Percentiles rank a stretch among this genome's conserved stretches.
These are phyloP conservation scores for Strobilomyces dryophilus DNA, from an alignment of 768 basidiomycete species.

Conservation along the genomic window DNA sequence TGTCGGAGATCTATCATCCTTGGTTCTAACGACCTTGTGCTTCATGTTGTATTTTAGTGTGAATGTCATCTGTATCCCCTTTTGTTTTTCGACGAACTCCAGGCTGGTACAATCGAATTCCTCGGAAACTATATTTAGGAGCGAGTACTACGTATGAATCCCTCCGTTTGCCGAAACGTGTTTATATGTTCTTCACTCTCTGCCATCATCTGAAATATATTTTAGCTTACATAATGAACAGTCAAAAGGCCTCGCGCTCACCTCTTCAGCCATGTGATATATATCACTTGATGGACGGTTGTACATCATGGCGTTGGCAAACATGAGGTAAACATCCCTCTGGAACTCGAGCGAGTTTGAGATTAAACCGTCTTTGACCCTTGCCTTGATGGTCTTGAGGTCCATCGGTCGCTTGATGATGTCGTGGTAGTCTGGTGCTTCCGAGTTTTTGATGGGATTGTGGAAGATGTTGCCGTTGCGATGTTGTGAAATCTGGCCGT, in stretches of 20 bases:
- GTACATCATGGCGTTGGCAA: conserved; percentile 97
- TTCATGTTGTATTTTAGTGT: conserved; percentile 1
- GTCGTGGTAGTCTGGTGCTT: conserved; percentile 89
- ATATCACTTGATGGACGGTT: conserved; percentile 85
- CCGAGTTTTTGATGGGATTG: conserved; percentile 81
- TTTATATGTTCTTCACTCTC: conserved; percentile 66
- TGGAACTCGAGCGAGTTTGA: conserved; percentile 83
- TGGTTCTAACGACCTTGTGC: conserved; percentile 57
- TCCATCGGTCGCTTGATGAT: conserved; percentile 96
- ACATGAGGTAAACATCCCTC: conserved; percentile 88
- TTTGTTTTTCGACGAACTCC: conserved; percentile 1
- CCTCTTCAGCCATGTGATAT: conserved; percentile 89
- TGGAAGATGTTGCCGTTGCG: conserved; percentile 88
- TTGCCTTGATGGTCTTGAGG: conserved; percentile 86
- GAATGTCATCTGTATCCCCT: conserved; percentile 1
- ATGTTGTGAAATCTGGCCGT: conserved; percentile 79
- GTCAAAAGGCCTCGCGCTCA: conserved; percentile 35
- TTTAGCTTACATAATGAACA: not conserved
- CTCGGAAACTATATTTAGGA: conserved; percentile 10
- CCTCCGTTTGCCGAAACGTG: conserved; percentile 74
- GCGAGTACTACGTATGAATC: conserved; percentile 47
- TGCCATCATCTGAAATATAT: conserved; percentile 59
- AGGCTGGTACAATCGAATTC: not conserved
- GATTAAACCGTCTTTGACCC: conserved; percentile 80
- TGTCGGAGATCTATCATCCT: conserved; percentile 80